Evolutionary conservation across 1,139 yeast species (phyloP).

Genomic region (Suhomyces coccinellae): DNA sequence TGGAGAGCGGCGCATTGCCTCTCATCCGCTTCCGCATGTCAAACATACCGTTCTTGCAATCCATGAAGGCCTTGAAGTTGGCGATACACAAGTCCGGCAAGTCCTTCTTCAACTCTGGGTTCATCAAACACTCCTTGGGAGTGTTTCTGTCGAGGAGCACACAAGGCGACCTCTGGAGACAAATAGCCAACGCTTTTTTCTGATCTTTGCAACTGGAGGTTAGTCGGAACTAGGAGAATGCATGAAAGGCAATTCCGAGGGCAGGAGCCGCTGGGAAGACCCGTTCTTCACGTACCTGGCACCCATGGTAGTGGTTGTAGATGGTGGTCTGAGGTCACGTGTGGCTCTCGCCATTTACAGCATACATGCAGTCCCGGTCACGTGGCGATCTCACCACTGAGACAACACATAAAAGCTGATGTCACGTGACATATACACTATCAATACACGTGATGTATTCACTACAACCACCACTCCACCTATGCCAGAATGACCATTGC

Average conservation of each 20-base stretch:
- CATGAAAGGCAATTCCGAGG: neutral
- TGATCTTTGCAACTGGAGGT: slow-evolving; percentile 82
- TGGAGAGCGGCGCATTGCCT: slow-evolving; percentile 91
- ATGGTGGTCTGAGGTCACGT: slow-evolving; percentile 55
- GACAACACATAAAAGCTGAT: no score
- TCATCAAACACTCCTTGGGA: slow-evolving; percentile 82
- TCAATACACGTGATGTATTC: neutral
- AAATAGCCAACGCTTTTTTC: slow-evolving; percentile 87
- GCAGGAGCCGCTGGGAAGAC: neutral
- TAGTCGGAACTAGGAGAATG: slow-evolving; percentile 10
- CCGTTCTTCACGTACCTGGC: slow-evolving; percentile 31
- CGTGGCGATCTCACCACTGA: no score
- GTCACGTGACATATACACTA: no score
- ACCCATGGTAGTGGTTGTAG: slow-evolving; percentile 23
- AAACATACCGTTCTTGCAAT: slow-evolving; percentile 80
- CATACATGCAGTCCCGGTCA: neutral
- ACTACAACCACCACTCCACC: neutral
- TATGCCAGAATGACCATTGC: slow-evolving; percentile 53
- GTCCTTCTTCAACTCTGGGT: slow-evolving; percentile 72
- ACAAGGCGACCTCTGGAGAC: slow-evolving; percentile 95
- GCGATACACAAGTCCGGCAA: slow-evolving; percentile 89
- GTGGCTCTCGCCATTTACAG: neutral
- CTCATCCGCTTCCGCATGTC: slow-evolving; percentile 91
- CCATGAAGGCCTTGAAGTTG: slow-evolving; percentile 80
- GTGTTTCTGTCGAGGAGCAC: slow-evolving; percentile 87